Conservation (phyloP, 305 asterid genomes). For the Solanum hybrid region DNA sequence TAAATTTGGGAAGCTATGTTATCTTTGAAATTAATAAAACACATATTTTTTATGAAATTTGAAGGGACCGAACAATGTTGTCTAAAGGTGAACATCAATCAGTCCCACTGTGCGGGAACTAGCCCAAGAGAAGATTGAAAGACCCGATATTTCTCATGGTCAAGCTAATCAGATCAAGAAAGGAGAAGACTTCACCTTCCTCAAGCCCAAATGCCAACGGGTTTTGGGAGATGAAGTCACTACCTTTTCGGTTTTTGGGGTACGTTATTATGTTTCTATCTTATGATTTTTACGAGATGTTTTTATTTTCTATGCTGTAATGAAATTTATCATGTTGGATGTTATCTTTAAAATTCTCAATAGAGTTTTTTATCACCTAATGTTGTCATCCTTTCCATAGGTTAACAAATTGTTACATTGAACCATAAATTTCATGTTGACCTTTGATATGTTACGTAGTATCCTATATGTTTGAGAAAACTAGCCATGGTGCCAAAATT, state of each 20-base stretch:
- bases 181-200: slow-evolving; percentile 66
- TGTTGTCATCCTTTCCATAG: background rate
- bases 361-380: background rate
- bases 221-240: slow-evolving; percentile 64
- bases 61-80: slow-evolving; percentile 35
- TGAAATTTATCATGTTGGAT: background rate
- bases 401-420: background rate
- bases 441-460: background rate
- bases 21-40: background rate
- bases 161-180: slow-evolving; percentile 67
- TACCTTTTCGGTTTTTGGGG: slow-evolving; percentile 63
- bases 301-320: background rate
- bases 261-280: slow-evolving; percentile 13
- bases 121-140: slow-evolving; percentile 62
- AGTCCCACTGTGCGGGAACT: slow-evolving; percentile 57
- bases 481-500: background rate
- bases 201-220: slow-evolving; percentile 60
- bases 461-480: background rate
- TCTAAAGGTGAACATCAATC: slow-evolving; percentile 57
- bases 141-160: slow-evolving; percentile 50
- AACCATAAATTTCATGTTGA: background rate
- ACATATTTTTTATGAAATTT: background rate
- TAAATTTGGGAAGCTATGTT: background rate
- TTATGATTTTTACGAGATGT: background rate
- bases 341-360: background rate